Percentiles rank a stretch among this genome's conserved stretches.
phyloP scores from a whole-genome alignment of 352 stramenopile species.

The Phytophthora sansomeana region DNA sequence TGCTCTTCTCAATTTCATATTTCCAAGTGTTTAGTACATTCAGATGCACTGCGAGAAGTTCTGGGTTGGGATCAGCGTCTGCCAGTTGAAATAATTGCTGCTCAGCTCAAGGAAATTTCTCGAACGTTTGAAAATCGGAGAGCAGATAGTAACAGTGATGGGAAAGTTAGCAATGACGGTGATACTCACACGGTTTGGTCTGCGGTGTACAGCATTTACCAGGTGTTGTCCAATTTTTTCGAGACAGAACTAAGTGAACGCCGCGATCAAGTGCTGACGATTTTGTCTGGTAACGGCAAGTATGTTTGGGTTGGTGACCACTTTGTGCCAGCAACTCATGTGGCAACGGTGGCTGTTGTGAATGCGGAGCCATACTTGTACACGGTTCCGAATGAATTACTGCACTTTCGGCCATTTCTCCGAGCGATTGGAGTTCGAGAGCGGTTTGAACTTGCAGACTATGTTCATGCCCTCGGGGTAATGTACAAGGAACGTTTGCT shows the following conservation, averaged over 20 bases:
- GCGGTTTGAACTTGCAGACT: conserved; percentile 63
- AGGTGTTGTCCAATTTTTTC: conserved; percentile 63
- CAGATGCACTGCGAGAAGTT: conserved; percentile 42
- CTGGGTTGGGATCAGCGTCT: conserved; percentile 59
- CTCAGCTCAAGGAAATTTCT: conserved; percentile 62
- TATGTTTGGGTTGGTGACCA: conserved; percentile 71
- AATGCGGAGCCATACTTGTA: conserved; percentile 77
- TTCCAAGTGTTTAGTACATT: conserved; percentile 54
- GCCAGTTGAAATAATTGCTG: conserved; percentile 49
- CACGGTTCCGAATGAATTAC: conserved; percentile 63
- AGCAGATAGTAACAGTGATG: not conserved
- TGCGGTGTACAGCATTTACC: conserved; percentile 70
- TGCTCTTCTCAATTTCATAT: conserved; percentile 78
- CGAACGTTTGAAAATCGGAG: conserved; percentile 35
- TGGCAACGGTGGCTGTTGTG: conserved; percentile 55
- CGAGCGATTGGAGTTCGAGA: conserved; percentile 69
- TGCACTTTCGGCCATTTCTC: conserved; percentile 72
- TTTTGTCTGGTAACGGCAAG: conserved; percentile 50
- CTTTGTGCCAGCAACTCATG: conserved; percentile 62
- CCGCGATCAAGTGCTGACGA: conserved; percentile 38
- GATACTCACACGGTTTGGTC: conserved; percentile 57
- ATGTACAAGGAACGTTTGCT: conserved; percentile 57
- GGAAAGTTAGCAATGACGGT: conserved; percentile 12
- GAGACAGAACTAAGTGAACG: conserved; percentile 43
- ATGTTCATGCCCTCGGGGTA: conserved; percentile 59